Evolutionary conservation across 345 rosid species (phyloP).

Genomic region (Mangifera indica): DNA sequence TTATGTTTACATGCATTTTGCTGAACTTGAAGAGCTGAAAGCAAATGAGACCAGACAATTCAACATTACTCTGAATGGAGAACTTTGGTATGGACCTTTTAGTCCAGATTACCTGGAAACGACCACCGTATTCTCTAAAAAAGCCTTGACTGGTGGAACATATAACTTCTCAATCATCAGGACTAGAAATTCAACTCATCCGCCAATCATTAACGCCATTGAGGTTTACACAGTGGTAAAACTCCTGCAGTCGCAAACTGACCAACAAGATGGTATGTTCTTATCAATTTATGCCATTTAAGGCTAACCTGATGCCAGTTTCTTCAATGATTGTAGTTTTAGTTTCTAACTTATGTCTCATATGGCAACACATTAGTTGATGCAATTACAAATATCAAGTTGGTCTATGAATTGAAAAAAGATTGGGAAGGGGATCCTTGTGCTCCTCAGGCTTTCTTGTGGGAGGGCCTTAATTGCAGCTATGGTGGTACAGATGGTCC

Average conservation of each 20-base stretch:
- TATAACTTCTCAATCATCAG: constrained; percentile 10
- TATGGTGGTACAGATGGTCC: background rate
- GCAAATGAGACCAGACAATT: constrained; percentile 25
- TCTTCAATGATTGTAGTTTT: too few relatives aligned
- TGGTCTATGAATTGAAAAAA: constrained; percentile 13
- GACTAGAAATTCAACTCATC: constrained; percentile 20
- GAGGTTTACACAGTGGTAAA: constrained; percentile 18
- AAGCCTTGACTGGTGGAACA: constrained; percentile 13
- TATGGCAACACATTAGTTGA: constrained; percentile 15
- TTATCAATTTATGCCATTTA: background rate
- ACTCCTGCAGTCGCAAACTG: constrained; percentile 10
- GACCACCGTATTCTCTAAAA: background rate
- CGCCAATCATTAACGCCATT: constrained; percentile 22
- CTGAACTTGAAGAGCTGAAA: constrained; percentile 5
- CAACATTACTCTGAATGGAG: constrained; percentile 15
- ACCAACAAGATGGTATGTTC: constrained; percentile 18
- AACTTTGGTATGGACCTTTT: constrained; percentile 20
- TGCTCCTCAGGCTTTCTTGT: constrained; percentile 21
- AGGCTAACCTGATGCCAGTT: too few relatives aligned
- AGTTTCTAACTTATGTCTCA: too few relatives aligned
- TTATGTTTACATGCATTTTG: constrained; percentile 19
- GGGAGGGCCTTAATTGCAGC: constrained; percentile 35
- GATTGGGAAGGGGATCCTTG: constrained; percentile 43
- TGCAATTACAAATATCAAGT: constrained; percentile 27
- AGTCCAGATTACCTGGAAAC: constrained; percentile 20